phyloP scores from a whole-genome alignment of 2,329 filamentous ascomycete genomes.

The Dactylellina leptospora region DNA sequence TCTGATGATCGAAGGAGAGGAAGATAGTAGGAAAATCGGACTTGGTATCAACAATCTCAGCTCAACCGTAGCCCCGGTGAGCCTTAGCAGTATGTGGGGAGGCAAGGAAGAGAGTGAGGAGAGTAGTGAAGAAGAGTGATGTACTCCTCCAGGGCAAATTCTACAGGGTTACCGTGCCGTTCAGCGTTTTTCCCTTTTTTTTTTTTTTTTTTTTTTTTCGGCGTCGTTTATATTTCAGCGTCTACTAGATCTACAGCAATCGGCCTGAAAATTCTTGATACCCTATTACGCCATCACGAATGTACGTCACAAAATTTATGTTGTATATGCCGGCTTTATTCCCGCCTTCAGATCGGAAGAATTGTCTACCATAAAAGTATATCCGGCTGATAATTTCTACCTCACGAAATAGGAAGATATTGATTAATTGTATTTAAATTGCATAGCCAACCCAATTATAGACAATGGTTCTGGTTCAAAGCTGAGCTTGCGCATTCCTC shows the following conservation, averaged over 20 bases:
- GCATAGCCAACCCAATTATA: too few species aligned
- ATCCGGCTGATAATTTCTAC: too few species aligned
- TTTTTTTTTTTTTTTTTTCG: constrained; percentile 10
- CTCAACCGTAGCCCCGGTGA: constrained; percentile 5
- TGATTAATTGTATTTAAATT: too few species aligned
- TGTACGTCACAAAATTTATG: too few species aligned
- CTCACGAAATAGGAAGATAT: too few species aligned
- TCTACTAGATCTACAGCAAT: neutral
- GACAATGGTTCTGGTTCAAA: too few species aligned
- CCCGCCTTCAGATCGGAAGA: too few species aligned
- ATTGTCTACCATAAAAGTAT: too few species aligned
- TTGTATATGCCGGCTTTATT: too few species aligned
- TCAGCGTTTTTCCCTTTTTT: constrained; percentile 2
- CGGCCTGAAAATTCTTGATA: neutral
- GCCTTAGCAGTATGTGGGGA: constrained; percentile 30
- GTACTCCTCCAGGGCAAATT: too few species aligned
- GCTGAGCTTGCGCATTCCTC: too few species aligned
- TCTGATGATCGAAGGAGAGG: constrained; percentile 45
- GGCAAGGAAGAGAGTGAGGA: constrained; percentile 42
- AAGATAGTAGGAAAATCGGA: constrained; percentile 28
- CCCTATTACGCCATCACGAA: neutral
- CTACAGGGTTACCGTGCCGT: neutral
- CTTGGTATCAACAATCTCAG: constrained; percentile 25
- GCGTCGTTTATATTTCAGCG: too few species aligned
- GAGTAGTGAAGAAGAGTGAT: constrained; percentile 48